phyloP scores from a whole-genome alignment of 202 grass and related monocot species.

The Dendrocalamus latiflorus region DNA sequence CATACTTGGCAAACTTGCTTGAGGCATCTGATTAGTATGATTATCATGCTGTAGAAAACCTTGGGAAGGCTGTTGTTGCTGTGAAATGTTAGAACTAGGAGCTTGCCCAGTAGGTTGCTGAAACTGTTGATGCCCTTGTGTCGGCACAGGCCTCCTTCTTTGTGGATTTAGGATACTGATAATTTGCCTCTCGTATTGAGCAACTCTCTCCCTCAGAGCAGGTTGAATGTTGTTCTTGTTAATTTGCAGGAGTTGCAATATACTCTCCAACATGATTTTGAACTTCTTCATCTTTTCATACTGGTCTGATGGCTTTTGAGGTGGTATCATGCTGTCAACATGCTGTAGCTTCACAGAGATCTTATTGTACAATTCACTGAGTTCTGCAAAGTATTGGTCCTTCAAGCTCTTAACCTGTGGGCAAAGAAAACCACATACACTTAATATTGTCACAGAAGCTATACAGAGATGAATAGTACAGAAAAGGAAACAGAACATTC shows the following conservation, averaged over 20 bases:
- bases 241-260: constrained; percentile 46
- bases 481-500: background rate
- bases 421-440: background rate
- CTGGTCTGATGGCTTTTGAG: constrained; percentile 52
- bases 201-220: constrained; percentile 54
- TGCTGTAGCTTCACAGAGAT: constrained; percentile 71
- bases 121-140: constrained; percentile 50
- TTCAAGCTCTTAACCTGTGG: constrained; percentile 70
- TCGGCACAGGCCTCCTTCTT: constrained; percentile 56
- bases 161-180: constrained; percentile 48
- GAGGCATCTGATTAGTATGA: constrained; percentile 63
- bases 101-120: constrained; percentile 49
- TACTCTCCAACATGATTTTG: constrained; percentile 62
- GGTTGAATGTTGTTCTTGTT: constrained; percentile 49
- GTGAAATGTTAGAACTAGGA: constrained; percentile 44
- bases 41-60: constrained; percentile 63
- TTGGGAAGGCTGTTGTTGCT: constrained; percentile 59
- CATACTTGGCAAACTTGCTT: constrained; percentile 56
- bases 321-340: constrained; percentile 37
- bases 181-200: constrained; percentile 71
- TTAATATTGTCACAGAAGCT: constrained; percentile 2
- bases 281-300: constrained; percentile 73
- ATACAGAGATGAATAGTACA: background rate
- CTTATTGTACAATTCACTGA: constrained; percentile 61
- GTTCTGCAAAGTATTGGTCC: constrained; percentile 63